A percentile compares a stretch with the other conserved stretches of the same genome.
Conservation (phyloP, 495 filamentous ascomycete species). For the Aspergillus incahuasiensis region DNA sequence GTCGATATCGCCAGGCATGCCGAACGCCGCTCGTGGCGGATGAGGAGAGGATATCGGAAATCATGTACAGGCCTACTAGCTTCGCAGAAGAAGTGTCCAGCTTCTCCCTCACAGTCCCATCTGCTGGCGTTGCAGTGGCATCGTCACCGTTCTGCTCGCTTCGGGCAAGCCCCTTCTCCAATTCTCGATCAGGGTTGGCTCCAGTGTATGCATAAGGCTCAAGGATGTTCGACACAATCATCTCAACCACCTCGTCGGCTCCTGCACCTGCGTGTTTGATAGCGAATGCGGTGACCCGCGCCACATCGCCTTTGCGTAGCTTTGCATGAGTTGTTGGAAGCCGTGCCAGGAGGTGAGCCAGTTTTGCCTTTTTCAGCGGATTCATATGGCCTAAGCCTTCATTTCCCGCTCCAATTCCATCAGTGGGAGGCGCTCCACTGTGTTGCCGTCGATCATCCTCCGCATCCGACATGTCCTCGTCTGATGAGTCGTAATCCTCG, state of each 20-base stretch:
- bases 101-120: conserved; percentile 33
- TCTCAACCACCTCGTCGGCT: conserved; percentile 83
- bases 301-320: conserved; percentile 80
- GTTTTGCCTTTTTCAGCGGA: conserved; percentile 76
- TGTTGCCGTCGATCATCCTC: conserved; percentile 59
- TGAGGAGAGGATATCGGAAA: conserved; percentile 84
- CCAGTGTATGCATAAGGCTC: conserved; percentile 59
- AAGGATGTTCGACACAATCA: conserved; percentile 77
- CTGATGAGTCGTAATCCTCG: conserved; percentile 79
- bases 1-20: conserved; percentile 86
- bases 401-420: conserved; percentile 29
- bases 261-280: conserved; percentile 76
- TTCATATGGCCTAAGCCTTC: conserved; percentile 73
- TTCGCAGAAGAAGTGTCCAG: conserved; percentile 69
- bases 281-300: conserved; percentile 81
- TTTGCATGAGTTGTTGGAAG: conserved; percentile 71
- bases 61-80: conserved; percentile 77
- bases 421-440: conserved; percentile 47
- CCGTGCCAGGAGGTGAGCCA: conserved; percentile 73
- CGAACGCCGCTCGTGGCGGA: conserved; percentile 78
- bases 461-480: conserved; percentile 79
- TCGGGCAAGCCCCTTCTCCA: conserved; percentile 30
- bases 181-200: conserved; percentile 53
- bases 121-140: conserved; percentile 25
- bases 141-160: conserved; percentile 38